phyloP scores from a whole-genome alignment of 1,139 yeast genomes.

The Ogataea hybrid region DNA sequence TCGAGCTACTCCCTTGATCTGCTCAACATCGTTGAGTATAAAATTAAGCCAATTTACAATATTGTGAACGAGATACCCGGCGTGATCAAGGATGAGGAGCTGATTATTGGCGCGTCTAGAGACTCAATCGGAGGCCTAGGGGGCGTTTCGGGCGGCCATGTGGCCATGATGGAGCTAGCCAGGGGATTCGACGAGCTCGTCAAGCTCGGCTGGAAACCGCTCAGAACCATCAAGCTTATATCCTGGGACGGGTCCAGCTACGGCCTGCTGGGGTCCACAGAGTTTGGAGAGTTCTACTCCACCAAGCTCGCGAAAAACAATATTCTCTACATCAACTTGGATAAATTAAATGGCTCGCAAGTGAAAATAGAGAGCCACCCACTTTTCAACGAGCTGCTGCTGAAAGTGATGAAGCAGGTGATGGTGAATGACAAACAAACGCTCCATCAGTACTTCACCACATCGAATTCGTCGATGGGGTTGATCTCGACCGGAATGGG shows the following conservation, averaged over 20 bases:
- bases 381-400: too few species aligned
- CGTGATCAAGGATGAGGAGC: constrained; percentile 42
- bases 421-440: too few species aligned
- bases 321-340: too few species aligned
- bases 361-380: too few species aligned
- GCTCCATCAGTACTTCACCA: too few species aligned
- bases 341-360: too few species aligned
- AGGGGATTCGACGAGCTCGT: constrained; percentile 40
- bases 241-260: constrained; percentile 53
- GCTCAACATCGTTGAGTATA: constrained; percentile 36
- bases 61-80: constrained; percentile 49
- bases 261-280: constrained; percentile 49
- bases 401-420: too few species aligned
- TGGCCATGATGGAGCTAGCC: constrained; percentile 43
- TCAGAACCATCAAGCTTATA: constrained; percentile 47
- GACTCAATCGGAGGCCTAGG: constrained; percentile 46
- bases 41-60: constrained; percentile 40
- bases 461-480: too few species aligned
- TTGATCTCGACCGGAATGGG: too few species aligned
- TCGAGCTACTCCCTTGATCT: constrained; percentile 32
- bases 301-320: constrained; percentile 33
- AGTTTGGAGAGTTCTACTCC: constrained; percentile 42
- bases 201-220: constrained; percentile 51
- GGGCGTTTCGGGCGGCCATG: constrained; percentile 44
- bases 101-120: constrained; percentile 48